These are phyloP conservation scores for Teunomyces kruisii DNA, from an alignment of 805 yeast genomes.

Conservation along the genomic window DNA sequence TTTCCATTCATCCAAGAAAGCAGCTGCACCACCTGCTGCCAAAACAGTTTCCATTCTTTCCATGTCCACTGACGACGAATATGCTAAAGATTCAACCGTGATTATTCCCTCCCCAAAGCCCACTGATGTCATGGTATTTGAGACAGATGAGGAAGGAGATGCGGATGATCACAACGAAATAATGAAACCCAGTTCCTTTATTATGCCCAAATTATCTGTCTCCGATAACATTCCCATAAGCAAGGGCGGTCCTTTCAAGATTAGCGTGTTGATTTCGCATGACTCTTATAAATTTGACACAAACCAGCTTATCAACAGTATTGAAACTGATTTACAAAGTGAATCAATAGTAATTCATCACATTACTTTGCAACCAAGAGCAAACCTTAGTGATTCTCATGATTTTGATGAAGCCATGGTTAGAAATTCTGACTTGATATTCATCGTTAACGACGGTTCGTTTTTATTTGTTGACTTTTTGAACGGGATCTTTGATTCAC, in stretches of 20 bases:
- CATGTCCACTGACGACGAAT: constrained; percentile 25
- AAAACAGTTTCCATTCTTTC: constrained; percentile 25
- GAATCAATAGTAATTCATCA: constrained; percentile 16
- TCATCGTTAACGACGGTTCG: constrained; percentile 42
- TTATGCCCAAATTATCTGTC: constrained; percentile 38
- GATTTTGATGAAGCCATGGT: constrained; percentile 17
- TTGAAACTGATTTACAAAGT: constrained; percentile 14
- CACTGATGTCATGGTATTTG: constrained; percentile 37
- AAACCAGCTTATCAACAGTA: constrained; percentile 16
- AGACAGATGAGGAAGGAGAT: constrained; percentile 41
- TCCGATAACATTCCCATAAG: constrained; percentile 13
- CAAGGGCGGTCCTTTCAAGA: constrained; percentile 12
- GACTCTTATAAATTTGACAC: constrained; percentile 17
- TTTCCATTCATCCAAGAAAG: constrained; percentile 12
- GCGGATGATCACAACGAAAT: constrained; percentile 13
- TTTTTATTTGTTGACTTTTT: constrained; percentile 25
- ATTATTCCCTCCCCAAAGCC: constrained; percentile 20
- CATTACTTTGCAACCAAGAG: constrained; percentile 8
- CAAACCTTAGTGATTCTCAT: background rate
- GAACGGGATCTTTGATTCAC: constrained; percentile 10
- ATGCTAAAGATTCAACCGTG: constrained; percentile 20
- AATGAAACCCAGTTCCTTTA: constrained; percentile 23
- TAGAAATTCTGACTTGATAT: constrained; percentile 26
- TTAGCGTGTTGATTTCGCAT: constrained; percentile 24
- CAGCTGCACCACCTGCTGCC: constrained; percentile 7